A percentile compares a stretch with the other conserved stretches of the same genome.
These are phyloP conservation scores for Exophiala oligosperma DNA, from an alignment of 2,329 filamentous ascomycete species.

Conservation along the genomic window DNA sequence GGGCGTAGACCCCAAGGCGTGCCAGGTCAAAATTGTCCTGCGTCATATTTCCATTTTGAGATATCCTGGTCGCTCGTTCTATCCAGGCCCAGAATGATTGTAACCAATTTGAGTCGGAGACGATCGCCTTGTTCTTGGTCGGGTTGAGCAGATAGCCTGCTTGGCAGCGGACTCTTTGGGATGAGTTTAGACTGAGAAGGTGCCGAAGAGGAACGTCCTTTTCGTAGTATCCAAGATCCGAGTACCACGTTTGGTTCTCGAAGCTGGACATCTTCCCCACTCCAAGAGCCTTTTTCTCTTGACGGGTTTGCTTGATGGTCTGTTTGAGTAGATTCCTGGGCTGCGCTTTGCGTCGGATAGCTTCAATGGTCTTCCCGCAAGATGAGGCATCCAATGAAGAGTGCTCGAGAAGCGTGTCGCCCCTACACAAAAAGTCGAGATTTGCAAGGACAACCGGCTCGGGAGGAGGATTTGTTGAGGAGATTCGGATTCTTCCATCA, in stretches of 20 bases:
- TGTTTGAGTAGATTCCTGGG: slow-evolving; percentile 18
- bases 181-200: slow-evolving; percentile 41
- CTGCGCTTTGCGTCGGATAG: slow-evolving; percentile 17
- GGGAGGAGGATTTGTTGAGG: slow-evolving; percentile 34
- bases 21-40: slow-evolving; percentile 59
- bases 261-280: slow-evolving; percentile 20
- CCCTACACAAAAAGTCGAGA: slow-evolving; percentile 20
- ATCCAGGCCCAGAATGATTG: slow-evolving; percentile 62
- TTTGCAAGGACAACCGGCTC: slow-evolving; percentile 18
- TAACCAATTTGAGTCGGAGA: slow-evolving; percentile 57
- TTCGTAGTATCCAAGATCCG: slow-evolving; percentile 23
- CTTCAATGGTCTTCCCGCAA: slow-evolving; percentile 5
- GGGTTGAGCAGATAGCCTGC: slow-evolving; percentile 58
- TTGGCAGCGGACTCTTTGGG: slow-evolving; percentile 53
- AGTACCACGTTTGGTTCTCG: slow-evolving; percentile 22
- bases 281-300: slow-evolving; percentile 11
- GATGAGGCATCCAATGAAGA: background rate
- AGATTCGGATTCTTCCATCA: slow-evolving; percentile 51
- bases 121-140: slow-evolving; percentile 54
- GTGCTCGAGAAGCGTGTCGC: slow-evolving; percentile 1
- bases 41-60: slow-evolving; percentile 54
- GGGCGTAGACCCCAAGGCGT: slow-evolving; percentile 59
- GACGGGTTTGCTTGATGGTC: slow-evolving; percentile 20
- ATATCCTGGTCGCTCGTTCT: slow-evolving; percentile 46
- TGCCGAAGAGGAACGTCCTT: slow-evolving; percentile 38